A percentile compares a stretch with the other conserved stretches of the same genome.
Conservation (phyloP, 768 basidiomycete species). For the Lepiota subincarnata region DNA sequence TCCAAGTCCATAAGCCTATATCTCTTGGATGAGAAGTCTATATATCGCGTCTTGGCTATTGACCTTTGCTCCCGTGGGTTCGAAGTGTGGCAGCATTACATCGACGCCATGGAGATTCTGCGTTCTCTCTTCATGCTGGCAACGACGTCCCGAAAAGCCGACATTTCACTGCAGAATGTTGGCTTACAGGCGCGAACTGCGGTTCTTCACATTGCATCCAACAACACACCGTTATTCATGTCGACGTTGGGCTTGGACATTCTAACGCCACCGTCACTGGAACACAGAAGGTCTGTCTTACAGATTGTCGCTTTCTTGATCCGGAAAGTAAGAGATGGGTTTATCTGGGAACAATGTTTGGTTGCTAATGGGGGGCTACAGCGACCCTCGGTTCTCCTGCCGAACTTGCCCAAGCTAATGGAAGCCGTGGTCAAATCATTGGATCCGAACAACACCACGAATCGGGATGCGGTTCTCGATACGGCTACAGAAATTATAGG, state of each 20-base stretch:
- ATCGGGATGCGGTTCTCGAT: conserved; percentile 82
- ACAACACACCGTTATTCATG: conserved; percentile 89
- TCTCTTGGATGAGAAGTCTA: conserved; percentile 67
- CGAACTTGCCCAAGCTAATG: conserved; percentile 78
- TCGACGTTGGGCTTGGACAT: conserved; percentile 90
- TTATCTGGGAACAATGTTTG: not conserved
- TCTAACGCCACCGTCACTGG: conserved; percentile 65
- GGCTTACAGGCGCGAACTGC: conserved; percentile 78
- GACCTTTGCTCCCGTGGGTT: conserved; percentile 92
- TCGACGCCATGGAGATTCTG: conserved; percentile 86
- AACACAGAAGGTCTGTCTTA: conserved; percentile 84
- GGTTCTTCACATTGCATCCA: conserved; percentile 77
- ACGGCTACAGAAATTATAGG: conserved; percentile 93
- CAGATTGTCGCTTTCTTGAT: conserved; percentile 93
- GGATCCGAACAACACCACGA: conserved; percentile 79
- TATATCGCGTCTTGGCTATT: conserved; percentile 69
- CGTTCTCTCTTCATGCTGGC: conserved; percentile 80
- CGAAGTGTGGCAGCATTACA: conserved; percentile 89
- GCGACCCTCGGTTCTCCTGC: conserved; percentile 82
- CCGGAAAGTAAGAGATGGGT: conserved; percentile 58
- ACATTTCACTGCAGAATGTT: conserved; percentile 61
- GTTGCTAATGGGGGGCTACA: conserved; percentile 22
- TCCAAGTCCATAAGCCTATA: conserved; percentile 79
- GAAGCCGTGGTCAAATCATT: conserved; percentile 96
- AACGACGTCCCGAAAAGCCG: conserved; percentile 68